These are phyloP conservation scores for Botrytis aclada DNA, from an alignment of 2,329 filamentous ascomycete species.

Conservation along the genomic window DNA sequence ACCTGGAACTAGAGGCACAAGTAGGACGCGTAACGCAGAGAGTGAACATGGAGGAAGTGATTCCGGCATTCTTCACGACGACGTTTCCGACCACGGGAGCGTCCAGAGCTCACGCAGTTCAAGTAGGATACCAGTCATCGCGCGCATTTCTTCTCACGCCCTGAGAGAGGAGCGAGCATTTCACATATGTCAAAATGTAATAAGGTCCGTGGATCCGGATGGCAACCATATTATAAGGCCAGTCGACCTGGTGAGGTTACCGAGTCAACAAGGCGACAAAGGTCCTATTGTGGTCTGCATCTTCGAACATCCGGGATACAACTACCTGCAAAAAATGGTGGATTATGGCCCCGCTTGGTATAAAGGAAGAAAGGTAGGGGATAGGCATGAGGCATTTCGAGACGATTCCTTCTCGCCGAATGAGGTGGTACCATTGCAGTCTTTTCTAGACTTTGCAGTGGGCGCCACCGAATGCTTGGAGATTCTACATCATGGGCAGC, in stretches of 20 bases:
- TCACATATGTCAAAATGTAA: constrained; percentile 73
- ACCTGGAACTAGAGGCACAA: constrained; percentile 20
- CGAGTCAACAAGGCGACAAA: constrained; percentile 65
- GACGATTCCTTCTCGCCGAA: constrained; percentile 44
- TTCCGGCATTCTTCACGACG: constrained; percentile 20
- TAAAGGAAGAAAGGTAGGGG: constrained; percentile 51
- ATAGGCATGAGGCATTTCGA: constrained; percentile 39
- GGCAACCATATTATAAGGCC: constrained; percentile 76
- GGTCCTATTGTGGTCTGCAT: constrained; percentile 74
- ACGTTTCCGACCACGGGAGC: constrained; percentile 31
- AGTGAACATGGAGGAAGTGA: constrained; percentile 29
- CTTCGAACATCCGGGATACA: constrained; percentile 73
- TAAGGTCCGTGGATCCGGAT: constrained; percentile 66
- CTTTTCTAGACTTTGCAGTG: constrained; percentile 88
- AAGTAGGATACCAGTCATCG: constrained; percentile 56
- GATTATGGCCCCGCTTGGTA: constrained; percentile 77
- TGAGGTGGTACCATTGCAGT: constrained; percentile 64
- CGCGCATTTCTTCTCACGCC: constrained; percentile 77
- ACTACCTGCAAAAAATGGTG: constrained; percentile 67
- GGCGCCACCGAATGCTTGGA: constrained; percentile 84
- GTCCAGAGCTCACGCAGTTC: not conserved
- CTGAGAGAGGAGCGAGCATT: constrained; percentile 84
- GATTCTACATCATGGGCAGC: constrained; percentile 83
- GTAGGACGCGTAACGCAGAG: not conserved
- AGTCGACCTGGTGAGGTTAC: constrained; percentile 72